phyloP scores from a whole-genome alignment of 164 flowering plant species.

The Taxillus chinensis region DNA sequence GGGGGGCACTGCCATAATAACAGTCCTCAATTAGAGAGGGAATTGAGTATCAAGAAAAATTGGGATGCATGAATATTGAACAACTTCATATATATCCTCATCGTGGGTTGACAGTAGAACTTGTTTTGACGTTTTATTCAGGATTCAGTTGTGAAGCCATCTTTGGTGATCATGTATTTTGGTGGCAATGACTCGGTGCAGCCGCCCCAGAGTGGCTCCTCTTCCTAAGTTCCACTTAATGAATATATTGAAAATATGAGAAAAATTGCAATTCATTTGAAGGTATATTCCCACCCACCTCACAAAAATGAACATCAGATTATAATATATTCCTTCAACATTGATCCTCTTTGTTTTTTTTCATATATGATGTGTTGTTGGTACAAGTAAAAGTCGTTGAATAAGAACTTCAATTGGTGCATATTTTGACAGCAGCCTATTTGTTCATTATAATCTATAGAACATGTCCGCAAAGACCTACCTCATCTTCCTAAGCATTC shows the following conservation, averaged over 20 bases:
- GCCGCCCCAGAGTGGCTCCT: constrained; percentile 74
- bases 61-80: too few species aligned
- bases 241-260: constrained; percentile 81
- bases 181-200: constrained; percentile 98
- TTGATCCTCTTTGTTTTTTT: too few species aligned
- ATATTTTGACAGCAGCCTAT: constrained; percentile 5
- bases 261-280: constrained; percentile 59
- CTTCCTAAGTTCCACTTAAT: constrained; percentile 89
- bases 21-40: too few species aligned
- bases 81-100: too few species aligned
- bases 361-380: too few species aligned
- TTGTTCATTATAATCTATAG: constrained; percentile 43
- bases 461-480: constrained; percentile 64
- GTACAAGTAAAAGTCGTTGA: too few species aligned
- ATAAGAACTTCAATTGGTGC: background rate
- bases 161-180: constrained; percentile 77
- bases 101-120: too few species aligned
- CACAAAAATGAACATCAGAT: too few species aligned
- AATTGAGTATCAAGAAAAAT: too few species aligned
- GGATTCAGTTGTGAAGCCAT: constrained; percentile 78
- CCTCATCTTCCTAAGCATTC: constrained; percentile 42
- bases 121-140: constrained; percentile 9
- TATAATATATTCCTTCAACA: background rate
- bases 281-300: constrained; percentile 52
- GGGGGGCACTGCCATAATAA: too few species aligned